Evolutionary conservation across 2,329 filamentous ascomycete species (phyloP).

Genomic region (Aspergillus novofumigatus): DNA sequence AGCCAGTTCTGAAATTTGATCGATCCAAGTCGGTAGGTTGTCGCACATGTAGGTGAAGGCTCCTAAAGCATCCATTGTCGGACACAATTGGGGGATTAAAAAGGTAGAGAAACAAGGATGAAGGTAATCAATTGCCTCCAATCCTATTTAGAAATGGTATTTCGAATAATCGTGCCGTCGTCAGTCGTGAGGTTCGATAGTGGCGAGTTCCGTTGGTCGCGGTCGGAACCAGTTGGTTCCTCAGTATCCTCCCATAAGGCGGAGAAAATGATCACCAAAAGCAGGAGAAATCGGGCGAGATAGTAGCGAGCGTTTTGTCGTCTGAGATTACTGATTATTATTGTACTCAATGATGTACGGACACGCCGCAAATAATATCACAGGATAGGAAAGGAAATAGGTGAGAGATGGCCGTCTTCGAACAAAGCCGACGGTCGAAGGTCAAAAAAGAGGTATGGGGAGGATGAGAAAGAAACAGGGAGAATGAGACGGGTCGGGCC

Average conservation of each 20-base stretch:
- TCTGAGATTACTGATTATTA: not conserved
- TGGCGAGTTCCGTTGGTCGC: not conserved
- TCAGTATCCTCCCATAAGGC: not conserved
- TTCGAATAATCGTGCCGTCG: not conserved
- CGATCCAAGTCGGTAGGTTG: conserved; percentile 44
- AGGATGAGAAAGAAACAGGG: not conserved
- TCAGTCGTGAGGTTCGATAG: not conserved
- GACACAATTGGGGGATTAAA: not conserved
- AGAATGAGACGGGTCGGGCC: not conserved
- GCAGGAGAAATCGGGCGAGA: not conserved
- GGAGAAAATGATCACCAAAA: not conserved
- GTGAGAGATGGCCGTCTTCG: not conserved
- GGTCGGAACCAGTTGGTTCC: not conserved
- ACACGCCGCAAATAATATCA: not conserved
- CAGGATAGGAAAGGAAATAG: not conserved
- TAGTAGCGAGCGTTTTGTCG: not conserved
- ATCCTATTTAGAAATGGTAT: not conserved
- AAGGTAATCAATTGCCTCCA: not conserved
- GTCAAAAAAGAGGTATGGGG: not conserved
- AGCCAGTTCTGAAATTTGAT: conserved; percentile 39
- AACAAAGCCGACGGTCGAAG: not conserved
- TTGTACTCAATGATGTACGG: not conserved
- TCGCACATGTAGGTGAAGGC: conserved; percentile 44
- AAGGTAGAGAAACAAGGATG: not conserved
- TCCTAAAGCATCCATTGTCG: conserved; percentile 39